Base-by-base conservation (phyloP, 2,329 filamentous ascomycete species). In the Acarospora socialis region DNA sequence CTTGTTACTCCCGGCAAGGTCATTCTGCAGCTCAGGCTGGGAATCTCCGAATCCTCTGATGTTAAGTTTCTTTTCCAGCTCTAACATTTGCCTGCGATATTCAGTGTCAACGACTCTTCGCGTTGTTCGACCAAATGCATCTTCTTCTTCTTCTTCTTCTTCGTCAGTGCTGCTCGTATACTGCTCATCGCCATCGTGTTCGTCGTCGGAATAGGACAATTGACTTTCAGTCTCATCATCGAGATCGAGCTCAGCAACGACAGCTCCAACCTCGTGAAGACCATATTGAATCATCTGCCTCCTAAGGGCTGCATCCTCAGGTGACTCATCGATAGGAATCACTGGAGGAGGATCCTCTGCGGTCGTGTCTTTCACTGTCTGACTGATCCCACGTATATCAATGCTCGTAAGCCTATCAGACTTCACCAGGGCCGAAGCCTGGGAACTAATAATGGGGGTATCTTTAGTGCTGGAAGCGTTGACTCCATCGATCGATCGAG, bases 201-300 rank as follows among this genome's bases (percentile, higher is more conserved):
- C 65, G 12, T 65, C 58, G 2, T 62, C 65, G 8, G 61, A 60
- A n/a, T 64, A 61, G 15, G 65, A 70, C 9, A 56, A 50, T 30
- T 53, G 52, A 8, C 51, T 54, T 17, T 51, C 61, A 12, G 63
- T 63, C 37, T 86, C 77, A 40, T 92, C 82, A 40, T 92, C 82
- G 2, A 95, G 55, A 36, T 92, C 73, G 27, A 98, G 68, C 56
- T 95, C 84, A 10, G 90, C 90, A 10, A 98, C 90, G 3, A 98
- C 81, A 21, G 82, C 74, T 3, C 84, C 83, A 35, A 98, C 77
- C 53, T 95, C 87, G 26, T 78, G 77, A 55, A 93, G 61, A 39
- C 81, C 77, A 50, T 95, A 98, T 40, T 81, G 69, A 5, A 95
- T 65, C 86, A 98, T 95, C 48, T 94, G 77, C 35, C 77, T 72